phyloP scores from a whole-genome alignment of 2,329 filamentous ascomycete genomes.

The Beauveria varroae region DNA sequence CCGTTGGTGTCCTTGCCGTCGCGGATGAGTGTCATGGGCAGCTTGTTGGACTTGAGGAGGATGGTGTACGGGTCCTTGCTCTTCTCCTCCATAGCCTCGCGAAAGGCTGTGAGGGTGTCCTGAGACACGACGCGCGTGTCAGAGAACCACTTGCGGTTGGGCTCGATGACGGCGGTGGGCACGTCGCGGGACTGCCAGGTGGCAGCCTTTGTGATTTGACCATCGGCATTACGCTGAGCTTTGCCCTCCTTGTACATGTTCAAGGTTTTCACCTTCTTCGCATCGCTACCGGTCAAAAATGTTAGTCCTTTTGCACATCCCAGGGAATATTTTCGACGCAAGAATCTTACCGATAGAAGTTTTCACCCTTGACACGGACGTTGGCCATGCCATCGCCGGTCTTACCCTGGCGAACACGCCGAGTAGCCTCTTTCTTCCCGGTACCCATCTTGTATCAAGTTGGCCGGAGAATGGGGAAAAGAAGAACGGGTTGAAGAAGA shows the following conservation, averaged over 20 bases:
- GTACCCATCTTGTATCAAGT: constrained; percentile 61
- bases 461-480: background rate
- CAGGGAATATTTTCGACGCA: background rate
- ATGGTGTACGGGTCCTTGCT: constrained; percentile 87
- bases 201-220: constrained; percentile 78
- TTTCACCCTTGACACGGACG: constrained; percentile 91
- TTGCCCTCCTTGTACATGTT: constrained; percentile 89
- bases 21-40: constrained; percentile 88
- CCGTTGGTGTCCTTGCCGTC: constrained; percentile 73
- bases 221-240: constrained; percentile 70
- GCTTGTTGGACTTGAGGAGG: constrained; percentile 92
- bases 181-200: constrained; percentile 75
- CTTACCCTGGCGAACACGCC: constrained; percentile 80
- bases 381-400: constrained; percentile 81
- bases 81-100: constrained; percentile 86
- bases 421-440: constrained; percentile 82
- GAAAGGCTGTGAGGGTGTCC: constrained; percentile 78
- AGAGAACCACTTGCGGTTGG: constrained; percentile 96
- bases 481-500: background rate
- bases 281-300: constrained; percentile 35
- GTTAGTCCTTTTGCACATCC: background rate
- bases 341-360: constrained; percentile 76
- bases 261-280: constrained; percentile 81
- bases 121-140: constrained; percentile 88
- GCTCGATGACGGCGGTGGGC: constrained; percentile 82